These are phyloP conservation scores for Flaveria robusta DNA, from an alignment of 129 eudicot species.

Conservation along the genomic window DNA sequence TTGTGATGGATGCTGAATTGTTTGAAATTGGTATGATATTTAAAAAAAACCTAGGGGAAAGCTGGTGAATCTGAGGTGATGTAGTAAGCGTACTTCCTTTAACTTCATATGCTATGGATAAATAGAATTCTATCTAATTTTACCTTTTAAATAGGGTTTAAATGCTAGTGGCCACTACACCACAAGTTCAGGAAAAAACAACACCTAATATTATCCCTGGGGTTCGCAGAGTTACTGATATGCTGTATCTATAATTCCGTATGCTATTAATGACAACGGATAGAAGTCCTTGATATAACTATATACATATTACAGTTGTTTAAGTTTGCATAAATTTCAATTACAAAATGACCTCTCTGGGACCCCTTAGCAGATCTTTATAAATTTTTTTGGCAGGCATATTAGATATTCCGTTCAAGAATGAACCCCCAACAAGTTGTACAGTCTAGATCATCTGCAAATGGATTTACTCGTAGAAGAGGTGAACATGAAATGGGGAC, in stretches of 20 bases:
- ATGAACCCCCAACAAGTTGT: conserved; percentile 77
- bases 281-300: conserved; percentile 5
- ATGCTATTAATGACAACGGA: conserved; percentile 5
- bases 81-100: not conserved
- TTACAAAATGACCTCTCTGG: not conserved
- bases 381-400: not conserved
- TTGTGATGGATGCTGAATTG: conserved; percentile 1
- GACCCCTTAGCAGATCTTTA: conserved; percentile 9
- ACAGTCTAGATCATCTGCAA: conserved; percentile 71
- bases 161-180: not conserved
- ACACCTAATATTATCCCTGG: not conserved
- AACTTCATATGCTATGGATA: not conserved
- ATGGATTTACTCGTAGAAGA: conserved; percentile 70
- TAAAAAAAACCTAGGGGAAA: not conserved
- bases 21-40: not conserved
- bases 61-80: not conserved
- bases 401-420: conserved; percentile 36
- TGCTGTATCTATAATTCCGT: not conserved
- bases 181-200: not conserved
- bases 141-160: not conserved
- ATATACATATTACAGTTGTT: not conserved
- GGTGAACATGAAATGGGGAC: conserved; percentile 60
- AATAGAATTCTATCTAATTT: not conserved
- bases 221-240: not conserved
- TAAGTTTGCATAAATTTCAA: not conserved